These are phyloP conservation scores for Cladosporium sp. DNA, from an alignment of 2,329 filamentous ascomycete genomes.

Conservation along the genomic window DNA sequence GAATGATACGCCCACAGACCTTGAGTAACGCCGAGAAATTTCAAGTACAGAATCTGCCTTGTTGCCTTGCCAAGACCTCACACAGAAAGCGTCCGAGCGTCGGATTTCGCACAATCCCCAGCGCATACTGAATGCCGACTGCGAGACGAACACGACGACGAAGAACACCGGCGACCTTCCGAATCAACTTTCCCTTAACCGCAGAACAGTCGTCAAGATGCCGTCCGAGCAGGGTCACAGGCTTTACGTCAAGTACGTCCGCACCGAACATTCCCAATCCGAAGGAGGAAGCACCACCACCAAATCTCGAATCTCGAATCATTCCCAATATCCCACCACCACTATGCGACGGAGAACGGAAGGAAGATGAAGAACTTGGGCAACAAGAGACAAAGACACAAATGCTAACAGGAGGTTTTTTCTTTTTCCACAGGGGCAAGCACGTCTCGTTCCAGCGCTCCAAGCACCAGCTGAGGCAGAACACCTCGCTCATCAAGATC, in stretches of 20 bases:
- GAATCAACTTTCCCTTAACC: constrained; percentile 12
- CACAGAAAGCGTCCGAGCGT: too few relatives aligned
- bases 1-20: too few relatives aligned
- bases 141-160: constrained; percentile 6
- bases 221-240: constrained; percentile 27
- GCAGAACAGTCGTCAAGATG: constrained; percentile 24
- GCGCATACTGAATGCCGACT: too few relatives aligned
- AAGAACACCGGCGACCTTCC: constrained; percentile 14
- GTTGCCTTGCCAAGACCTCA: too few relatives aligned
- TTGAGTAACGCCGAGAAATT: too few relatives aligned
- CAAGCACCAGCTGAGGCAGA: constrained; percentile 85
- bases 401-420: constrained; percentile 12
- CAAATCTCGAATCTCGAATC: constrained; percentile 7
- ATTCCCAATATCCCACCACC: constrained; percentile 1
- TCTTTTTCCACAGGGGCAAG: constrained; percentile 66
- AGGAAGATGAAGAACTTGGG: too few relatives aligned
- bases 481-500: constrained; percentile 85
- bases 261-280: constrained; percentile 6
- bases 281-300: constrained; percentile 5
- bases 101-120: not conserved
- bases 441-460: constrained; percentile 97
- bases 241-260: constrained; percentile 31
- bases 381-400: too few relatives aligned
- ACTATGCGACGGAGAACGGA: constrained; percentile 1
- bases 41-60: too few relatives aligned